Percentiles rank a stretch among this genome's conserved stretches.
These are phyloP conservation scores for Lotus japonicus DNA, from an alignment of 306 rosid genomes.

Conservation along the genomic window DNA sequence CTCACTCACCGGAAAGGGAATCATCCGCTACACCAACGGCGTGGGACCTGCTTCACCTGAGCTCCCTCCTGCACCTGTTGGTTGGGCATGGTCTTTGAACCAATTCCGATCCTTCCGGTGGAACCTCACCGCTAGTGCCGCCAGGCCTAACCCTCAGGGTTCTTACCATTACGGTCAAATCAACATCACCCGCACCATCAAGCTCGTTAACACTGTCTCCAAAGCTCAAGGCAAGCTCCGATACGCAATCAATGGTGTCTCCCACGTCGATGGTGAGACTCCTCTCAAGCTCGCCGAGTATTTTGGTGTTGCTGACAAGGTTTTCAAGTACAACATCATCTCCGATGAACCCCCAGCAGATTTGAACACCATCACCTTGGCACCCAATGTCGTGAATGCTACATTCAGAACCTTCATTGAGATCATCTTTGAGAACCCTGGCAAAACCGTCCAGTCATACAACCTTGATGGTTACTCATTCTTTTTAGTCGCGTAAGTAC, in stretches of 20 bases:
- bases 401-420: conserved; percentile 49
- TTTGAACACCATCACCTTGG: conserved; percentile 1
- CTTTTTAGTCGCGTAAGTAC: conserved; percentile 17
- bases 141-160: conserved; percentile 90
- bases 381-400: conserved; percentile 46
- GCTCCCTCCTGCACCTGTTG: conserved; percentile 45
- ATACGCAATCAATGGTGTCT: conserved; percentile 55
- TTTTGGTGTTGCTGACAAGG: conserved; percentile 35
- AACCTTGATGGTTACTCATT: conserved; percentile 62
- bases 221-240: conserved; percentile 43
- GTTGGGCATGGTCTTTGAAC: conserved; percentile 90
- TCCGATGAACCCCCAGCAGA: conserved; percentile 23
- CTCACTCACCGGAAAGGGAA: conserved; percentile 27
- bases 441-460: conserved; percentile 56
- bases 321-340: conserved; percentile 49
- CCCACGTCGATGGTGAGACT: conserved; percentile 50
- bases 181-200: conserved; percentile 77
- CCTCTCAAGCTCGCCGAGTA: conserved; percentile 77
- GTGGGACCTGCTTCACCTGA: conserved; percentile 39
- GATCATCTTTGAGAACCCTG: conserved; percentile 65
- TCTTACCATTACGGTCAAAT: conserved; percentile 74
- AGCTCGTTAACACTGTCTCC: conserved; percentile 32
- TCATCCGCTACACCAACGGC: conserved; percentile 39
- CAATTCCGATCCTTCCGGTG: conserved; percentile 81
- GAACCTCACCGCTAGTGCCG: conserved; percentile 86